Conservation (phyloP, 2,329 filamentous ascomycete species). For the Ilyonectria destructans region DNA sequence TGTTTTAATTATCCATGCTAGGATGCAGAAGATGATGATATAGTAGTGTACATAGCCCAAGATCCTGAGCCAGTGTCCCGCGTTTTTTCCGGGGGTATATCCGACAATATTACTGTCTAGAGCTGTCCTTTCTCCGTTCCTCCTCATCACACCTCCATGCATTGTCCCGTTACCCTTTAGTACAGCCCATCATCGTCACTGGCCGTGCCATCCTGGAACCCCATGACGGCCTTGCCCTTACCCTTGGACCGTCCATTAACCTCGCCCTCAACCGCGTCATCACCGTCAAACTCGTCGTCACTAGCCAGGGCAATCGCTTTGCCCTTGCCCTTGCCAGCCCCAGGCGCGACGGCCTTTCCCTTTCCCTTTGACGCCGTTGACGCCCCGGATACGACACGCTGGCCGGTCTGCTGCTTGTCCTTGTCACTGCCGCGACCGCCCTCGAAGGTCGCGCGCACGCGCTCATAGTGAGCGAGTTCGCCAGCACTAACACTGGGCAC, state of each 20-base stretch:
- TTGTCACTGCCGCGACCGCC: slow-evolving; percentile 60
- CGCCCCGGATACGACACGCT: slow-evolving; percentile 46
- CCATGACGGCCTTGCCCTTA: slow-evolving; percentile 70
- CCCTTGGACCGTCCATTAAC: slow-evolving; percentile 62
- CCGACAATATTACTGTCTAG: slow-evolving; percentile 33
- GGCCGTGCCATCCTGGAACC: slow-evolving; percentile 68
- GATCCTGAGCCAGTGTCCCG: slow-evolving; percentile 33
- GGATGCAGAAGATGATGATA: slow-evolving; percentile 28
- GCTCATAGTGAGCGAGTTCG: slow-evolving; percentile 92
- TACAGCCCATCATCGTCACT: slow-evolving; percentile 74
- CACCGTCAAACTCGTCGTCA: slow-evolving; percentile 55
- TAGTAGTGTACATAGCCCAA: slow-evolving; percentile 30
- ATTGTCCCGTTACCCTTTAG: slow-evolving; percentile 48
- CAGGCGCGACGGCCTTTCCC: slow-evolving; percentile 50
- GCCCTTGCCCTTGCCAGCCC: slow-evolving; percentile 53
- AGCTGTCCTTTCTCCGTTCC: slow-evolving; percentile 19
- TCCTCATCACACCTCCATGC: slow-evolving; percentile 6
- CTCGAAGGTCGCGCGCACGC: slow-evolving; percentile 88
- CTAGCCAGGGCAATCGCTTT: slow-evolving; percentile 52
- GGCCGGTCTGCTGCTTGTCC: slow-evolving; percentile 53
- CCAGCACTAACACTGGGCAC: slow-evolving; percentile 95
- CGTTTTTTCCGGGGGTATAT: slow-evolving; percentile 39
- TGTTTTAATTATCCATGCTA: slow-evolving; percentile 28
- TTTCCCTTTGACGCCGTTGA: slow-evolving; percentile 54
- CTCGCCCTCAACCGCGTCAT: slow-evolving; percentile 51